Evolutionary conservation across 176 grass and related monocot species (phyloP).

Genomic region (Oryza meyeriana): DNA sequence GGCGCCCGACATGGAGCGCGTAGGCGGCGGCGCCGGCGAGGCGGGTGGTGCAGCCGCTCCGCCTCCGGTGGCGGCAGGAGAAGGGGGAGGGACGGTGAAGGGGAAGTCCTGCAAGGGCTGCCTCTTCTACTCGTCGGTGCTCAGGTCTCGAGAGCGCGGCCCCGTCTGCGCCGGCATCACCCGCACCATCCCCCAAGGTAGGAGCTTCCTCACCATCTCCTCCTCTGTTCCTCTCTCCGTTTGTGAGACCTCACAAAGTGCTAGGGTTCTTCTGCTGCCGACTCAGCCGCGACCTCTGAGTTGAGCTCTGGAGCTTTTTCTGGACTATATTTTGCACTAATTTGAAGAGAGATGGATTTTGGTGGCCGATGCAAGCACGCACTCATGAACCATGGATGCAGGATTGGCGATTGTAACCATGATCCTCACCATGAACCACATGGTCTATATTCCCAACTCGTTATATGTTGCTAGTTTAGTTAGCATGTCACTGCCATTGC

Average conservation of each 20-base stretch:
- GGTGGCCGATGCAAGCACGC: not conserved
- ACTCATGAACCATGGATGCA: not conserved
- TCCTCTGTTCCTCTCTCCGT: not conserved
- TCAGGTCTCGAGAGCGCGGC: conserved; percentile 50
- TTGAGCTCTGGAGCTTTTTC: not conserved
- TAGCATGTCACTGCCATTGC: not conserved
- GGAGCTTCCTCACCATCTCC: not conserved
- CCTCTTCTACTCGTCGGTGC: conserved; percentile 80
- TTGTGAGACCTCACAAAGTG: not conserved
- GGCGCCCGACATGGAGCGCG: conserved; percentile 30
- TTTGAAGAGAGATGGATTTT: not conserved
- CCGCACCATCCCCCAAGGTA: conserved; percentile 61
- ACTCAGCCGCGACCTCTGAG: not conserved
- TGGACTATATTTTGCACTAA: not conserved
- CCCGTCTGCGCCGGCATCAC: conserved; percentile 79
- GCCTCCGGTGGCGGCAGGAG: not conserved
- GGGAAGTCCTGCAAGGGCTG: conserved; percentile 86
- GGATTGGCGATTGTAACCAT: not conserved
- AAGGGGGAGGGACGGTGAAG: conserved; percentile 27
- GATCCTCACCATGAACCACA: not conserved
- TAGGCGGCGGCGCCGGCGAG: not conserved
- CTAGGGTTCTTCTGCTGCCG: conserved; percentile 25
- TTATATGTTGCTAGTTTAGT: not conserved
- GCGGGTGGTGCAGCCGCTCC: conserved; percentile 16
- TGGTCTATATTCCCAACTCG: not conserved